Evolutionary conservation across 352 stramenopile species (phyloP).

Genomic region (Phytophthora pisi): DNA sequence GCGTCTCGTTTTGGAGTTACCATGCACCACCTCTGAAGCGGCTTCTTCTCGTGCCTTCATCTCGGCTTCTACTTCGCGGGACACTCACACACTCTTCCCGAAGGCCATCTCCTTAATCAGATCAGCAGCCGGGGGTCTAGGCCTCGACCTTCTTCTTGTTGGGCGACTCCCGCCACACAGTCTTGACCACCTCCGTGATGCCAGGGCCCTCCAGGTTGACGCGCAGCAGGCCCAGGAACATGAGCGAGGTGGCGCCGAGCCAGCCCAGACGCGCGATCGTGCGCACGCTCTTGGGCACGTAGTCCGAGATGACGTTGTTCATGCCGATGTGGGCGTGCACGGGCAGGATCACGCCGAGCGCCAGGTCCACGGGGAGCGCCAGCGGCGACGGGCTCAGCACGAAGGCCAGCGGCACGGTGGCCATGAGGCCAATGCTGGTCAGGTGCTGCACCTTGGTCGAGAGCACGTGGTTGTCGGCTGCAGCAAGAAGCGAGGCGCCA

Average conservation of each 20-base stretch:
- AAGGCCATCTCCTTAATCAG: conserved; percentile 13
- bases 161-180: conserved; percentile 79
- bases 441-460: conserved; percentile 72
- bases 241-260: conserved; percentile 78
- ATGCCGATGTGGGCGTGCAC: conserved; percentile 94
- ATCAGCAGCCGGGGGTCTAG: conserved; percentile 17
- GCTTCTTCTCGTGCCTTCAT: conserved; percentile 26
- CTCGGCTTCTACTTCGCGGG: conserved; percentile 19
- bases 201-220: conserved; percentile 86
- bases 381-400: conserved; percentile 79
- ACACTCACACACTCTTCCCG: conserved; percentile 8
- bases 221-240: conserved; percentile 83
- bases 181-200: conserved; percentile 89
- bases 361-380: conserved; percentile 74
- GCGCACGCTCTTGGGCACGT: conserved; percentile 86
- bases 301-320: conserved; percentile 95
- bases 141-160: conserved; percentile 63
- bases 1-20: conserved; percentile 18
- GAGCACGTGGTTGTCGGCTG: conserved; percentile 79
- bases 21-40: conserved; percentile 17
- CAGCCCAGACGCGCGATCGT: conserved; percentile 67
- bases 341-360: conserved; percentile 84
- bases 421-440: conserved; percentile 62
- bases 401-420: conserved; percentile 68
- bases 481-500: neutral